phyloP scores from a whole-genome alignment of 129 eudicot species.

The Chrysanthemum makinoi region DNA sequence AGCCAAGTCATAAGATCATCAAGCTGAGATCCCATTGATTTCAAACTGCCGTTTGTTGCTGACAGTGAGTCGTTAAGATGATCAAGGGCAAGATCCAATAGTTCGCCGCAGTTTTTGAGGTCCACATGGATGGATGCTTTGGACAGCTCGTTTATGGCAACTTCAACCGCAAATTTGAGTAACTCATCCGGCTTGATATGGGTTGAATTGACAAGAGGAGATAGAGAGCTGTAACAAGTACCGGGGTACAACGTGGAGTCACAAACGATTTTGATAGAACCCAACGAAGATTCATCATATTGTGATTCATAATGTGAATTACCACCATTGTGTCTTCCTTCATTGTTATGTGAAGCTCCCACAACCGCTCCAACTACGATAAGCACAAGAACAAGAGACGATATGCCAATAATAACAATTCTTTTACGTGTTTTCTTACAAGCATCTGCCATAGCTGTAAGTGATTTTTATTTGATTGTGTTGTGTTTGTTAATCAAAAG shows the following conservation, averaged over 20 bases:
- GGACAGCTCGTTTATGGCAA: conserved; percentile 48
- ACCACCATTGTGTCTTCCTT: background rate
- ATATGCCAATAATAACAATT: conserved; percentile 35
- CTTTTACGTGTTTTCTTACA: conserved; percentile 48
- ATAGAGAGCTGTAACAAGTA: conserved; percentile 46
- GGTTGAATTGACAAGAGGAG: conserved; percentile 37
- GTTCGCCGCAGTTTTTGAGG: conserved; percentile 50
- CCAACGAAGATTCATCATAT: conserved; percentile 15
- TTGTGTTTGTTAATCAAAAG: conserved; percentile 11
- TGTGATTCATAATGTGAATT: background rate
- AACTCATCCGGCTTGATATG: conserved; percentile 38
- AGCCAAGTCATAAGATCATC: conserved; percentile 67
- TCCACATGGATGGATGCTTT: conserved; percentile 33
- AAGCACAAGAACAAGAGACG: conserved; percentile 46
- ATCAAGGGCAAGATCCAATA: conserved; percentile 50
- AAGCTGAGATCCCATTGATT: conserved; percentile 23
- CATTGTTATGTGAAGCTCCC: conserved; percentile 36
- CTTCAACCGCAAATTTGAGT: conserved; percentile 43
- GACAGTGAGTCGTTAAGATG: conserved; percentile 44
- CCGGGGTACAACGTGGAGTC: conserved; percentile 50
- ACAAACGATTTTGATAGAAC: conserved; percentile 54
- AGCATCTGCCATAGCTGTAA: conserved; percentile 34
- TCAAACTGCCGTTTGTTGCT: background rate
- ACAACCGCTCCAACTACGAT: conserved; percentile 51
- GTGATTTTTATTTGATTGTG: background rate